These are phyloP conservation scores for Clathrospora elynae DNA, from an alignment of 2,329 filamentous ascomycete species.

Conservation along the genomic window DNA sequence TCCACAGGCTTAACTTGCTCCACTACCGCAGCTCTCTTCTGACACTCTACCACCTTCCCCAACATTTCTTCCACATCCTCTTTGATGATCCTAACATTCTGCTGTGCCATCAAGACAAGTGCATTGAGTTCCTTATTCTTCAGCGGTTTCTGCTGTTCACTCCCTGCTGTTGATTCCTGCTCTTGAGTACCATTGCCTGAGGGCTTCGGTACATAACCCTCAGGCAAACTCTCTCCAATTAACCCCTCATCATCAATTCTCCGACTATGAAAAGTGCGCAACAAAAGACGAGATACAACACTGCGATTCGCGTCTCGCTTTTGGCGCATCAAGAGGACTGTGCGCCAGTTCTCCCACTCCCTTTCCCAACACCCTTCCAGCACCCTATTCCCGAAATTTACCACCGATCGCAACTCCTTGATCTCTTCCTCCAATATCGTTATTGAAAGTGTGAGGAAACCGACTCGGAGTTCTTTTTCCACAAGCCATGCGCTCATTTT, in stretches of 20 bases:
- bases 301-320: background rate
- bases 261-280: no score
- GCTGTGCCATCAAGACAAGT: slow-evolving; percentile 16
- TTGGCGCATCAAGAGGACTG: slow-evolving; percentile 10
- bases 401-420: slow-evolving; percentile 5
- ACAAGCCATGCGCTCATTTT: slow-evolving; percentile 11
- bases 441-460: slow-evolving; percentile 1
- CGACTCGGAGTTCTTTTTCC: slow-evolving; percentile 9
- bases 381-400: slow-evolving; percentile 14
- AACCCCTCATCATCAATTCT: background rate
- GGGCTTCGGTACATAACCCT: background rate
- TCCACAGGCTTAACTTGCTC: background rate
- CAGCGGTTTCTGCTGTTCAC: background rate
- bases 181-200: background rate
- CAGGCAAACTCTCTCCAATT: background rate
- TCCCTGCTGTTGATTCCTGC: background rate
- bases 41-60: slow-evolving; percentile 14
- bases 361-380: slow-evolving; percentile 22
- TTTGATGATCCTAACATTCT: slow-evolving; percentile 22
- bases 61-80: slow-evolving; percentile 30
- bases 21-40: background rate
- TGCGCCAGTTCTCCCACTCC: slow-evolving; percentile 22
- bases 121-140: slow-evolving; percentile 20
- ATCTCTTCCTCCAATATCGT: slow-evolving; percentile 2
- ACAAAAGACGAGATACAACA: slow-evolving; percentile 2